Base-by-base conservation (phyloP, 768 basidiomycete genomes). In the Fibroporia radiculosa region DNA sequence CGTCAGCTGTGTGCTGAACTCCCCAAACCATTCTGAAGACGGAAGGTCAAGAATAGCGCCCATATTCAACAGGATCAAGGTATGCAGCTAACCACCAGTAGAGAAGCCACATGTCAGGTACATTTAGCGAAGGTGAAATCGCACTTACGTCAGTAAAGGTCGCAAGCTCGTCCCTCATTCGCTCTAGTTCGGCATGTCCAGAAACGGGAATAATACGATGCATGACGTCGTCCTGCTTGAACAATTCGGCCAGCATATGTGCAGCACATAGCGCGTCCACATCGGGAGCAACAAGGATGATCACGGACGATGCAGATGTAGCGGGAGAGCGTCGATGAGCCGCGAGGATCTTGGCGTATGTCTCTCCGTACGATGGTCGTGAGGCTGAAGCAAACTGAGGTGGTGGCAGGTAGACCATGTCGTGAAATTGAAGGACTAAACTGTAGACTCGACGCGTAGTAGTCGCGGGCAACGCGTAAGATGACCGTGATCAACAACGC, bases 181-280 rank as follows among this genome's bases (percentile, higher is more conserved):
- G 62, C 52, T 84, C 78, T 8, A 97, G 65, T 50, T 92, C 88
- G 10, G 77, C 72, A 47, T 87, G 82, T 1, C 92, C 91, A 12
- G 89, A 82, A 1, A 97, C 82, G 25, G 96, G 96, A 28, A 91
- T 82, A 42, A 91, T 78, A 37, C 89, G 77, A 64, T 97, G 86
- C 62, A 85, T 83, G 32, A 98, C 79, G 55, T 95, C 92, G 71
- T 99, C 96, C 55, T 93, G 89, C 55, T 80, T 85, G 66, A 99
- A 81, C 14, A 99, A 69, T 26, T 83, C 82, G 10, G 85, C 82
- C 35, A 98, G 76, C 79, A 98, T 95, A 35, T 82, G 77, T 4
- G 89, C 82, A 8, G 92, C 92, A 60, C 91, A 93, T 5, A 97
- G 69, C 4, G 89, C 89, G 66, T 99, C 95, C 41, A 93, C 87